A percentile compares a stretch with the other conserved stretches of the same genome.
Conservation (phyloP, 1,284 basidiomycete species). For the Cryptococcus sp. region DNA sequence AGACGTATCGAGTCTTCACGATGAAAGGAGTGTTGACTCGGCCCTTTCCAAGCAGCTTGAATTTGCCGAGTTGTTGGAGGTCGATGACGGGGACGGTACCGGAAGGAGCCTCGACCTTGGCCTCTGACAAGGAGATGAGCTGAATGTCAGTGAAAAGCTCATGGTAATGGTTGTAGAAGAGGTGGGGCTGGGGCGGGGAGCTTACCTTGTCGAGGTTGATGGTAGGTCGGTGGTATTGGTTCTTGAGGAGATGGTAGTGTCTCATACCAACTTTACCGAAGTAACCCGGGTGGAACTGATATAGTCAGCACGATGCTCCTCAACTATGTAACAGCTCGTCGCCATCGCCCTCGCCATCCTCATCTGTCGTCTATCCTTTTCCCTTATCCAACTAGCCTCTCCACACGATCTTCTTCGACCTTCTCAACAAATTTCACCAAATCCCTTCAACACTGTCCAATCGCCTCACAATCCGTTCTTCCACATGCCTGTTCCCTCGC, state of each 20-base stretch:
- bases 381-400: too few relatives aligned
- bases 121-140: constrained; percentile 48
- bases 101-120: constrained; percentile 45
- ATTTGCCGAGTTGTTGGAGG: constrained; percentile 76
- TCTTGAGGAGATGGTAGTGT: constrained; percentile 92
- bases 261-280: constrained; percentile 86
- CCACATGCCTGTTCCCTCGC: background rate
- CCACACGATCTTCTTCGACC: too few relatives aligned
- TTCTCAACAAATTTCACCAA: background rate
- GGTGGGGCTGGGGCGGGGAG: constrained; percentile 47
- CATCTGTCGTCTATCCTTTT: too few relatives aligned
- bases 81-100: constrained; percentile 83
- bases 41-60: constrained; percentile 63
- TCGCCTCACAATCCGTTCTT: background rate
- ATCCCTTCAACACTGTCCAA: background rate
- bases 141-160: constrained; percentile 45
- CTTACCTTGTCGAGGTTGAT: constrained; percentile 90
- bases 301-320: too few relatives aligned
- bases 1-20: constrained; percentile 92
- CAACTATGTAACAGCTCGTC: too few relatives aligned
- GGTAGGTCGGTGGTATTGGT: constrained; percentile 82
- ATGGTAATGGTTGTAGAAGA: constrained; percentile 42
- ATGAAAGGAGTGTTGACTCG: constrained; percentile 65
- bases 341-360: too few relatives aligned
- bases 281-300: constrained; percentile 77